Percentiles rank a stretch among this genome's conserved stretches.
Conservation (phyloP, 129 eudicot species). For the Oenanthe sinensis region DNA sequence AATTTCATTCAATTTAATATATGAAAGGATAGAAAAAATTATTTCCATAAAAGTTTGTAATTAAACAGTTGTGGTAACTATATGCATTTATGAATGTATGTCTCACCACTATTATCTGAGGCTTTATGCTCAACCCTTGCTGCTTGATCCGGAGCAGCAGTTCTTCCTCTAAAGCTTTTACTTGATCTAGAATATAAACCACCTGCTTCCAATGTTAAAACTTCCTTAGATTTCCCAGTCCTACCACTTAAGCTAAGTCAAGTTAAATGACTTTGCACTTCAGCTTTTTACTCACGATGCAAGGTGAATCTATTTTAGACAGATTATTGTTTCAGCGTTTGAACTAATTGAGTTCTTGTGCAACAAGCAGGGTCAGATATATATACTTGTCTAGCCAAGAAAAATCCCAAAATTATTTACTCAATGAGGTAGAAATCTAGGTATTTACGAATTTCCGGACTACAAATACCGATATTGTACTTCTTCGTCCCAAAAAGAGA, state of each 20-base stretch:
- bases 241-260: background rate
- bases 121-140: conserved; percentile 70
- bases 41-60: background rate
- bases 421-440: background rate
- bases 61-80: background rate
- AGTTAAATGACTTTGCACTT: background rate
- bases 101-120: conserved; percentile 71
- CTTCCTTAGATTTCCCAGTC: background rate
- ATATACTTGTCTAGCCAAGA: background rate
- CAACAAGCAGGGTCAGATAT: background rate
- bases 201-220: conserved; percentile 28
- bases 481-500: background rate
- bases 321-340: background rate
- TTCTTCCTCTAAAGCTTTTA: conserved; percentile 81
- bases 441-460: background rate
- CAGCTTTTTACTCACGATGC: background rate
- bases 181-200: conserved; percentile 94
- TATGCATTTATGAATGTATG: background rate
- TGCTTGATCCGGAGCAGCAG: conserved; percentile 59
- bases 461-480: background rate
- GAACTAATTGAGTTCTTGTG: background rate
- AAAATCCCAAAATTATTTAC: background rate
- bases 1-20: background rate
- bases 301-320: background rate
- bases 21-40: background rate